A percentile compares a stretch with the other conserved stretches of the same genome.
phyloP scores from a whole-genome alignment of 768 basidiomycete species.

The Tubosaeta brunneosetosa region DNA sequence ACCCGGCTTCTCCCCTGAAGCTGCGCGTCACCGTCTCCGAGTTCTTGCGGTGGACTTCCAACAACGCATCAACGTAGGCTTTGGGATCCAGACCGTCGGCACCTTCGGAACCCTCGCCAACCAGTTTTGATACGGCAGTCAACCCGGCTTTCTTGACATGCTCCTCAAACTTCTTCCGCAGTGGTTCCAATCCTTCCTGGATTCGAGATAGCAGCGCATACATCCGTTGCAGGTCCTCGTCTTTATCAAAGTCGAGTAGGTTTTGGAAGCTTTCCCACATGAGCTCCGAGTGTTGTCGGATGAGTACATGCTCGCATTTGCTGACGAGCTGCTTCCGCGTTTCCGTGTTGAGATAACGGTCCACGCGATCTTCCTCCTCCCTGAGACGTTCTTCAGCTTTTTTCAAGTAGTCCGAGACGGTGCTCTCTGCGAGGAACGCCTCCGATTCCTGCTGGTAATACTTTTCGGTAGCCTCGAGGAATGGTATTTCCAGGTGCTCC shows the following conservation, averaged over 20 bases:
- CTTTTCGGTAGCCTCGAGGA: slow-evolving; percentile 82
- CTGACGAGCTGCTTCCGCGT: slow-evolving; percentile 77
- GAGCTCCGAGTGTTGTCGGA: slow-evolving; percentile 74
- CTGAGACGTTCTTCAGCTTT: slow-evolving; percentile 89
- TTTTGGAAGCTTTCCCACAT: slow-evolving; percentile 94
- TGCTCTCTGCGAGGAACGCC: slow-evolving; percentile 82
- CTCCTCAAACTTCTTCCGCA: slow-evolving; percentile 89
- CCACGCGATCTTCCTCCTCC: slow-evolving; percentile 94
- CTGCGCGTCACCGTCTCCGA: slow-evolving; percentile 81
- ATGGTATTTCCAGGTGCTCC: slow-evolving; percentile 84
- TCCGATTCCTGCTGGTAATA: slow-evolving; percentile 93
- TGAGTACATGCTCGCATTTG: slow-evolving; percentile 90
- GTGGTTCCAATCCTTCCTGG: slow-evolving; percentile 82
- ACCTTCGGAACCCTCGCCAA: slow-evolving; percentile 47
- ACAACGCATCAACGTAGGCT: slow-evolving; percentile 86
- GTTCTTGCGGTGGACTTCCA: slow-evolving; percentile 91
- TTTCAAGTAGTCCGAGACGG: slow-evolving; percentile 90
- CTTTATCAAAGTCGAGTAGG: slow-evolving; percentile 88
- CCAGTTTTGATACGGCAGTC: slow-evolving; percentile 70
- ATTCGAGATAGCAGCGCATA: slow-evolving; percentile 90
- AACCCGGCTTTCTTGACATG: slow-evolving; percentile 92
- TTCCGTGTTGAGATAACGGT: slow-evolving; percentile 85
- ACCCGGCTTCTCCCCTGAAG: slow-evolving; percentile 90
- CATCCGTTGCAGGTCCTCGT: slow-evolving; percentile 93
- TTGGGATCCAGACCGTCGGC: slow-evolving; percentile 80